Evolutionary conservation across 345 rosid genomes (phyloP).

Genomic region (Euphorbia peplus): DNA sequence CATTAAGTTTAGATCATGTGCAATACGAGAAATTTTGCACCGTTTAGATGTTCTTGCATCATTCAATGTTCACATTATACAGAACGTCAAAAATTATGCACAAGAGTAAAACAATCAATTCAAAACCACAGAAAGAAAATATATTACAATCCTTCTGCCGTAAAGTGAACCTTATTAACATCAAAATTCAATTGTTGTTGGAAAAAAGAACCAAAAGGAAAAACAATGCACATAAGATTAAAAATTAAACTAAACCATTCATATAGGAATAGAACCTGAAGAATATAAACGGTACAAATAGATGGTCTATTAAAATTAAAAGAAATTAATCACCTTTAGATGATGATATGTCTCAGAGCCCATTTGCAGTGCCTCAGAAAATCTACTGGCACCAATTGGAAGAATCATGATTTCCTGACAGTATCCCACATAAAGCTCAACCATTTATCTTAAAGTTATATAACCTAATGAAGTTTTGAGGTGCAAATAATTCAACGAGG

Average conservation of each 20-base stretch:
- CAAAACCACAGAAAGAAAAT: not conserved
- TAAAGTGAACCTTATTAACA: not conserved
- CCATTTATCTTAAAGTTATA: not conserved
- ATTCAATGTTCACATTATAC: not conserved
- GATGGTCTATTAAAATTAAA: not conserved
- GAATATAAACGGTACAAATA: not conserved
- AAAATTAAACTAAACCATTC: not conserved
- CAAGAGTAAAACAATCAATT: not conserved
- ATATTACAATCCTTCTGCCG: not conserved
- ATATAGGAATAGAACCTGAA: not conserved
- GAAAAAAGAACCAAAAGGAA: not conserved
- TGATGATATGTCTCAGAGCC: slow-evolving; percentile 96
- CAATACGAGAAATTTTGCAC: not conserved
- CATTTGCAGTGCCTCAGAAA: slow-evolving; percentile 94
- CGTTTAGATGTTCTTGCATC: not conserved
- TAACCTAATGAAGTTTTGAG: not conserved
- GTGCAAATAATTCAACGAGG: not conserved
- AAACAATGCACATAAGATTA: not conserved
- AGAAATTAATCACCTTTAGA: slow-evolving; percentile 63
- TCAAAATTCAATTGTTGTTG: not conserved
- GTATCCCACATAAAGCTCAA: slow-evolving; percentile 16
- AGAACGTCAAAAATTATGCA: not conserved
- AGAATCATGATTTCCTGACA: slow-evolving; percentile 86
- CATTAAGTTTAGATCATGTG: not conserved
- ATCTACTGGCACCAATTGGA: slow-evolving; percentile 83